Percentiles rank a stretch among this genome's conserved stretches.
These are phyloP conservation scores for Euryodendron excelsum DNA, from an alignment of 148 eudicot genomes.

Conservation along the genomic window DNA sequence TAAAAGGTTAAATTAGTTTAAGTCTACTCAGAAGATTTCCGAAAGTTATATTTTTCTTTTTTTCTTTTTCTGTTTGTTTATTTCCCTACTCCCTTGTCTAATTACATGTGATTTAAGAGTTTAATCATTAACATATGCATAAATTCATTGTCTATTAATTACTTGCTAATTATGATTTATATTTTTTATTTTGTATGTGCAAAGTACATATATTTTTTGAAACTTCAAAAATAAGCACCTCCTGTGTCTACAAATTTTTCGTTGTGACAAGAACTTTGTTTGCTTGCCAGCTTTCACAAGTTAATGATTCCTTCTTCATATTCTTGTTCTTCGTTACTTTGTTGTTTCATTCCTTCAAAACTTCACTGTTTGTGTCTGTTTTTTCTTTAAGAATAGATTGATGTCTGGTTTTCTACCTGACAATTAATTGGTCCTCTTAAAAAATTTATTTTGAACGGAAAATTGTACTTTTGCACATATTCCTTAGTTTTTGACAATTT, in stretches of 20 bases:
- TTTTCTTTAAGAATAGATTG: background rate
- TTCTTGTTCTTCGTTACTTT: too few relatives aligned
- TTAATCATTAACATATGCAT: background rate
- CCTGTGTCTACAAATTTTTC: background rate
- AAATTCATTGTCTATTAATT: background rate
- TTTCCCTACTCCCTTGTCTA: background rate
- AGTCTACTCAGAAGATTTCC: background rate
- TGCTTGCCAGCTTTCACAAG: too few relatives aligned
- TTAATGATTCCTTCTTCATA: too few relatives aligned
- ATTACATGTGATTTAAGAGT: background rate
- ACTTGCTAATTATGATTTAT: background rate
- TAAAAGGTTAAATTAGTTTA: background rate
- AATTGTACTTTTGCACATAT: background rate
- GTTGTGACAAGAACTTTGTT: too few relatives aligned
- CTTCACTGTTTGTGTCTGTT: background rate
- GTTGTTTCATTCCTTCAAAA: background rate
- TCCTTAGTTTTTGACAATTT: background rate
- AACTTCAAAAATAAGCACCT: background rate
- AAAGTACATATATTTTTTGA: background rate
- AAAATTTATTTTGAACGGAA: background rate
- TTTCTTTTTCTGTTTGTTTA: background rate
- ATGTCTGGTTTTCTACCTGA: background rate
- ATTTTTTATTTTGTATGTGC: background rate
- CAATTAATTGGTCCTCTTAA: background rate
- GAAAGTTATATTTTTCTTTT: too few relatives aligned